These are phyloP conservation scores for Westerdykella ornata DNA, from an alignment of 2,329 filamentous ascomycete species.

Conservation along the genomic window DNA sequence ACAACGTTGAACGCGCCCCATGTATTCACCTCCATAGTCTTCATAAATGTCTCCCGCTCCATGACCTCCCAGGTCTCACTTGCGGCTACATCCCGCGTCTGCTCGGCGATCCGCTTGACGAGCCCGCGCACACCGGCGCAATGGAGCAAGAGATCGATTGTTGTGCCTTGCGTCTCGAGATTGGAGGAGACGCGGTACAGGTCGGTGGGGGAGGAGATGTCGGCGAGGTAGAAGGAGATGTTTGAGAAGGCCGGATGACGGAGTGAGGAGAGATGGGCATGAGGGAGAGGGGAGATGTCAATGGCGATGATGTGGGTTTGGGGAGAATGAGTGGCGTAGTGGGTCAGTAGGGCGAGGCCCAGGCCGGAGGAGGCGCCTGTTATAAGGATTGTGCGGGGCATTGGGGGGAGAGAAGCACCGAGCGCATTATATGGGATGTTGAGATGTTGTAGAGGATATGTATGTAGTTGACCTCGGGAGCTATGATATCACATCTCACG, in stretches of 20 bases:
- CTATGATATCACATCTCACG: too few species aligned
- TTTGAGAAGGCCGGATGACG: neutral
- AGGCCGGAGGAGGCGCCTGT: constrained; percentile 96
- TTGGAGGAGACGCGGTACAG: constrained; percentile 7
- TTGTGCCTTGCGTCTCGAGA: constrained; percentile 3
- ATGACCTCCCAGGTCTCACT: constrained; percentile 40
- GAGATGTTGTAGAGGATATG: too few species aligned
- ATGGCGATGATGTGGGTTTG: constrained; percentile 14
- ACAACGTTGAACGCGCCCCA: constrained; percentile 40
- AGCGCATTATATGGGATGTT: too few species aligned
- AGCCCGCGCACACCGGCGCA: constrained; percentile 43
- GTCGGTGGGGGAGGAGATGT: constrained; percentile 13
- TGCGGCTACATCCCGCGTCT: constrained; percentile 31
- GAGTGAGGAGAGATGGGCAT: neutral
- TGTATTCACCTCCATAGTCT: constrained; percentile 39
- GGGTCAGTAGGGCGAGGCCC: constrained; percentile 54
- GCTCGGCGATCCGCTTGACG: constrained; percentile 24
- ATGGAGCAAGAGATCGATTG: constrained; percentile 40
- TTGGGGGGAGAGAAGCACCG: too few species aligned
- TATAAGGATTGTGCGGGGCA: constrained; percentile 61
- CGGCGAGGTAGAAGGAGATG: constrained; percentile 7
- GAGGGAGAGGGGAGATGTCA: constrained; percentile 13
- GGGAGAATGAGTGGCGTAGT: constrained; percentile 16
- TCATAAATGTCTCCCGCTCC: constrained; percentile 35
- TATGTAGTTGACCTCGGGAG: too few species aligned